Evolutionary conservation across 169 alveolate genomes (phyloP).

Genomic region (Amoebophrya sp.): DNA sequence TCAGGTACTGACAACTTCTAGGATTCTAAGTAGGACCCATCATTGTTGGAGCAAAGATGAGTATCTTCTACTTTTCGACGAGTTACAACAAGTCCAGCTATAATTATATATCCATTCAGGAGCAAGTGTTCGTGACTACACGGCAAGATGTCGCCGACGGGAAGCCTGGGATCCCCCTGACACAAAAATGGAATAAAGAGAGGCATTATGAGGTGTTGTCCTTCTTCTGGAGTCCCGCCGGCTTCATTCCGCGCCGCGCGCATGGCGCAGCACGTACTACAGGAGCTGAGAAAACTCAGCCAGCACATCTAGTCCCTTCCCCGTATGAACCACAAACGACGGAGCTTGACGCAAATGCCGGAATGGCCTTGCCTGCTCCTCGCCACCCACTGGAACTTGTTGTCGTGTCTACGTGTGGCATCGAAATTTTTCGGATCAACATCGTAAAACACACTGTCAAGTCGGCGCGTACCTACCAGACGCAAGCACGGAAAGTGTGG

Average conservation of each 20-base stretch:
- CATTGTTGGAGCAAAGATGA: not conserved
- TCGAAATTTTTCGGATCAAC: not conserved
- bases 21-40: not conserved
- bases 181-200: not conserved
- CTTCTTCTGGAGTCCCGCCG: not conserved
- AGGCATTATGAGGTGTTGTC: not conserved
- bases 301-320: no score
- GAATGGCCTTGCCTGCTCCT: no score
- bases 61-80: not conserved
- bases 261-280: no score
- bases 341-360: no score
- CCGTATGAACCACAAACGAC: no score
- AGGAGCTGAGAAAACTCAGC: no score
- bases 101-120: not conserved
- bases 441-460: not conserved
- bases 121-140: not conserved
- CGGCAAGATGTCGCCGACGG: not conserved
- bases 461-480: constrained; percentile 25
- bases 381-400: not conserved
- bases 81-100: not conserved
- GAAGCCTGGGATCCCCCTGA: not conserved
- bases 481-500: constrained; percentile 38
- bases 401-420: not conserved
- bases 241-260: no score
- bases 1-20: not conserved